Evolutionary conservation across 2,329 filamentous ascomycete genomes (phyloP).

Genomic region (Arachnopeziza araneosa): DNA sequence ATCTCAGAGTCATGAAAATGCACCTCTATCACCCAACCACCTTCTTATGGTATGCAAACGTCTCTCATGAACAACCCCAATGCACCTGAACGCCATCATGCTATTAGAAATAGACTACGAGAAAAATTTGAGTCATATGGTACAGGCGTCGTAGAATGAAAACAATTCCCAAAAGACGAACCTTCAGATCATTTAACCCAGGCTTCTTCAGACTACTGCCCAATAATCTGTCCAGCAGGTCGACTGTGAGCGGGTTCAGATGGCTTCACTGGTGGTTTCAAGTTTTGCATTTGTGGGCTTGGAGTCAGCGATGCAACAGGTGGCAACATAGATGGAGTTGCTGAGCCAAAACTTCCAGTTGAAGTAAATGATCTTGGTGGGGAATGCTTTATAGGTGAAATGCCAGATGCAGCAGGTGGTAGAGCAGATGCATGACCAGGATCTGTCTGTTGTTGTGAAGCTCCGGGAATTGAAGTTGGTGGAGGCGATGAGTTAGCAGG

Average conservation of each 20-base stretch:
- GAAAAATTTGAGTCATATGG: background rate
- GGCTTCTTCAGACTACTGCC: constrained; percentile 6
- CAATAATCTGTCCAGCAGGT: constrained; percentile 18
- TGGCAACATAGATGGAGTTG: constrained; percentile 45
- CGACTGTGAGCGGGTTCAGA: constrained; percentile 19
- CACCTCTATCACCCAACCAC: background rate
- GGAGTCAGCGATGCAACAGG: constrained; percentile 53
- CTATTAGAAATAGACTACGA: background rate
- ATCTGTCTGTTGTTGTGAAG: background rate
- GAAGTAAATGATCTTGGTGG: constrained; percentile 24
- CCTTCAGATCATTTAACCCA: background rate
- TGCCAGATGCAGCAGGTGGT: constrained; percentile 33
- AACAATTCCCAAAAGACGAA: background rate
- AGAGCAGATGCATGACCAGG: constrained; percentile 22
- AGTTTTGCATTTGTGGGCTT: constrained; percentile 48
- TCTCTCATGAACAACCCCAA: background rate
- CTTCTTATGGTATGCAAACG: background rate
- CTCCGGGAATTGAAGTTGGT: constrained; percentile 3
- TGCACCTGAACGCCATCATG: background rate
- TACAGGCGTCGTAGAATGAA: background rate
- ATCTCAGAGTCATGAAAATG: background rate
- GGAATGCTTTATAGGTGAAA: constrained; percentile 42
- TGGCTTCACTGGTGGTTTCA: constrained; percentile 56
- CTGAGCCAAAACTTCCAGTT: constrained; percentile 23
- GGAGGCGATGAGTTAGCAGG: constrained; percentile 14